phyloP scores from a whole-genome alignment of 1,139 yeast species.

The Lodderomyces margitis region DNA sequence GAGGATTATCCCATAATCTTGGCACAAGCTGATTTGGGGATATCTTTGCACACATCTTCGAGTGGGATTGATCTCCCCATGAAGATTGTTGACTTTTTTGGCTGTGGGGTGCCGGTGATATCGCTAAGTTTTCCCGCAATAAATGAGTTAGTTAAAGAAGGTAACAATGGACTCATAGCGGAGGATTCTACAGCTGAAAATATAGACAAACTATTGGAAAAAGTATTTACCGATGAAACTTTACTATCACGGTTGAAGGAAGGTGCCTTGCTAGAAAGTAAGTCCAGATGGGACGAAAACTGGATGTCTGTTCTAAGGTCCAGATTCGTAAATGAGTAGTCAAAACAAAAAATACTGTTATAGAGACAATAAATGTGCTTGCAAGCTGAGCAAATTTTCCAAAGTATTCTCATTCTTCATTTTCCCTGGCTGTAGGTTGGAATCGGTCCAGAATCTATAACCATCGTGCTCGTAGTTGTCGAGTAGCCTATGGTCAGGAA shows the following conservation, averaged over 20 bases:
- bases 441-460: conserved; percentile 49
- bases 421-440: conserved; percentile 24
- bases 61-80: conserved; percentile 95
- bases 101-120: conserved; percentile 91
- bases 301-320: conserved; percentile 49
- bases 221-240: conserved; percentile 42
- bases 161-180: conserved; percentile 44
- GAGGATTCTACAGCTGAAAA: conserved; percentile 38
- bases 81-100: conserved; percentile 96
- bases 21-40: conserved; percentile 79
- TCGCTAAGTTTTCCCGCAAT: conserved; percentile 75
- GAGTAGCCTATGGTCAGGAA: conserved; percentile 50
- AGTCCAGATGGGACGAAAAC: conserved; percentile 68
- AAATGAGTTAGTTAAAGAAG: conserved; percentile 53
- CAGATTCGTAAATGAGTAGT: conserved; percentile 18
- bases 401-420: conserved; percentile 42
- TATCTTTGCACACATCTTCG: conserved; percentile 87
- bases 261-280: conserved; percentile 74
- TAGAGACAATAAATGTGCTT: conserved; percentile 14
- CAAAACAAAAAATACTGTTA: neutral
- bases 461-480: conserved; percentile 49
- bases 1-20: conserved; percentile 80
- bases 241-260: conserved; percentile 39
- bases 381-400: conserved; percentile 20
- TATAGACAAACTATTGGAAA: conserved; percentile 48